These are phyloP conservation scores for Agaricales sp. DNA, from an alignment of 1,284 basidiomycete genomes.

Conservation along the genomic window DNA sequence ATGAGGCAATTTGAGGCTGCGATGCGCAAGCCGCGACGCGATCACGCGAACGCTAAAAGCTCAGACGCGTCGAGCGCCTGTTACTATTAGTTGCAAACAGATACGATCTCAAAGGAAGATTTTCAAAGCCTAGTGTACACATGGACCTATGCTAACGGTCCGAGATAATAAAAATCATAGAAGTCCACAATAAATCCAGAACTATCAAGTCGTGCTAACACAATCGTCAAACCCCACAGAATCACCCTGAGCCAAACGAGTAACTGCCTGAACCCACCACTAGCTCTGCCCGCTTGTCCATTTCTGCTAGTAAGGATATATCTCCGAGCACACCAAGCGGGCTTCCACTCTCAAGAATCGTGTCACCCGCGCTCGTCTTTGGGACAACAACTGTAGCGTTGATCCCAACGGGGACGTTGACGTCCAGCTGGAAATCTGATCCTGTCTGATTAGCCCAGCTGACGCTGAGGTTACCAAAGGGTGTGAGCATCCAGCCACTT, in stretches of 20 bases:
- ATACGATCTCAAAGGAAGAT: no score
- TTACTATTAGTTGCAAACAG: no score
- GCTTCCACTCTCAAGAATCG: conserved; percentile 12
- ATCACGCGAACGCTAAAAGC: no score
- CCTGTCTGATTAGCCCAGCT: conserved; percentile 11
- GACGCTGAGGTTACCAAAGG: conserved; percentile 19
- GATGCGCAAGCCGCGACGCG: no score
- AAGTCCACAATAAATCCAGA: no score
- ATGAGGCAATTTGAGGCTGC: no score
- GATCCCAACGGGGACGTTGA: conserved; percentile 18
- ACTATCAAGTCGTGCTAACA: no score
- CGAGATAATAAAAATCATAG: no score
- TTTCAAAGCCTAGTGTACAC: no score
- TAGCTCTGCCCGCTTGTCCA: not conserved
- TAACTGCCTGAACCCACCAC: conserved; percentile 11
- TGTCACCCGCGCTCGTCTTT: conserved; percentile 1
- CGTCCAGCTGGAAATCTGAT: conserved; percentile 10
- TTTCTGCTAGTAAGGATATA: conserved; percentile 2
- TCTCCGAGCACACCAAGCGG: conserved; percentile 6
- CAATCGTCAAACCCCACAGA: no score
- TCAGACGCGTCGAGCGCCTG: no score
- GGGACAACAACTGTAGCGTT: conserved; percentile 14
- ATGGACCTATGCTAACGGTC: no score
- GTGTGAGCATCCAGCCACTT: conserved; percentile 17
- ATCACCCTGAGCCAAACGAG: conserved; percentile 7